Evolutionary conservation across 1,284 basidiomycete species (phyloP).

Genomic region (Schizophyllum amplum): DNA sequence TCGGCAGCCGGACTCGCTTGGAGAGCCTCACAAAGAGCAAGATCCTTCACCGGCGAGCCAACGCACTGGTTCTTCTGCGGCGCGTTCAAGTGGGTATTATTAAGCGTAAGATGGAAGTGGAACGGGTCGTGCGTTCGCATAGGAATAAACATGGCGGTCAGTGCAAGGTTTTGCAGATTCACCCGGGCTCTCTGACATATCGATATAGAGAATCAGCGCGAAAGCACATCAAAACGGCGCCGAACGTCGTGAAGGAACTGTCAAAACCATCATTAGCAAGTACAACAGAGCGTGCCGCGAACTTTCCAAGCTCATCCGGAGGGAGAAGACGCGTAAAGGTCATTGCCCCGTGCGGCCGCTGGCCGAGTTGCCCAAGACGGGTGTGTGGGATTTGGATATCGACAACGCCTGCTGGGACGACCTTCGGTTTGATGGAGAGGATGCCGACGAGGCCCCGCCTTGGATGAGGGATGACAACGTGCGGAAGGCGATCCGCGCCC

Average conservation of each 20-base stretch:
- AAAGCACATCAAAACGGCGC: too few species aligned
- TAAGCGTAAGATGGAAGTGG: not conserved
- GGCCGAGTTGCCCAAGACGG: too few species aligned
- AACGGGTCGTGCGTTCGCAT: not conserved
- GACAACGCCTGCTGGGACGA: too few species aligned
- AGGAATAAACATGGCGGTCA: not conserved
- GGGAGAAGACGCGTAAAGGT: too few species aligned
- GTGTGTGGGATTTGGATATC: too few species aligned
- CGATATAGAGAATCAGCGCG: too few species aligned
- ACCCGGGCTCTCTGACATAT: not conserved
- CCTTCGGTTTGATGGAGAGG: not conserved
- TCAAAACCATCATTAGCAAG: too few species aligned
- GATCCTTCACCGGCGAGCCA: not conserved
- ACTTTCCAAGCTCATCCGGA: too few species aligned
- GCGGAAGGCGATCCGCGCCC: not conserved
- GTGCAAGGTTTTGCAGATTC: not conserved
- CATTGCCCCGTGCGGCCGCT: too few species aligned
- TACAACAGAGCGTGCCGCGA: too few species aligned
- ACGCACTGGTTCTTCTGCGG: not conserved
- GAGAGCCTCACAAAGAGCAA: not conserved
- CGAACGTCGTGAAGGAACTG: too few species aligned
- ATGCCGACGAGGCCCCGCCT: not conserved
- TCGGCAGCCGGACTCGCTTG: not conserved
- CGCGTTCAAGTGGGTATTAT: not conserved
- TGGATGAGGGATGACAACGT: not conserved